Conservation (phyloP, 202 grass and related monocot species). For the Hordeum pubiflorum region DNA sequence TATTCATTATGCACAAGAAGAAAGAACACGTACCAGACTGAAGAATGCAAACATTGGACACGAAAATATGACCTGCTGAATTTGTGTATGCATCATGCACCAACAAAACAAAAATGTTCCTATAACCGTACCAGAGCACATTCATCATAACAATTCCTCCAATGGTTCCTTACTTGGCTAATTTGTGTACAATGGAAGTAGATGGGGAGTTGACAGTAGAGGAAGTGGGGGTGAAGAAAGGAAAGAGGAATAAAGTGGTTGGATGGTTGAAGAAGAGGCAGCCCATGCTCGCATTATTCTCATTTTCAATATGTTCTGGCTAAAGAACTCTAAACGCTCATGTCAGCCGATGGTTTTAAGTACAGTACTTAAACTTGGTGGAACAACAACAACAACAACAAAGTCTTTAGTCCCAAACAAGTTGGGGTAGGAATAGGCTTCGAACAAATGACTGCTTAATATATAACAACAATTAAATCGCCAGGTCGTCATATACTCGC, state of each 20-base stretch:
- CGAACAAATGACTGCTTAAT: slow-evolving; percentile 16
- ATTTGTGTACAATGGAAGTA: not conserved
- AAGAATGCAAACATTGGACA: not conserved
- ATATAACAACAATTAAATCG: not conserved
- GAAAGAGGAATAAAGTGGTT: not conserved
- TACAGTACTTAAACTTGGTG: not conserved
- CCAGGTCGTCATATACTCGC: not conserved
- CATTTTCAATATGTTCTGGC: not conserved
- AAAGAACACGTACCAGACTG: not conserved
- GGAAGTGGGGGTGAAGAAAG: not conserved
- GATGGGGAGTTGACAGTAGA: not conserved
- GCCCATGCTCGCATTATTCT: slow-evolving; percentile 9
- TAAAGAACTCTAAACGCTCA: not conserved
- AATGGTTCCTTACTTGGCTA: not conserved
- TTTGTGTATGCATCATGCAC: not conserved
- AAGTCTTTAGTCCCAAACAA: no score
- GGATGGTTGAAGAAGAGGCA: slow-evolving; percentile 24
- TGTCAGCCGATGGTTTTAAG: not conserved
- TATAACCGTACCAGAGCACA: not conserved
- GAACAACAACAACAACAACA: no score
- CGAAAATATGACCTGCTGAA: not conserved
- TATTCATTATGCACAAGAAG: not conserved
- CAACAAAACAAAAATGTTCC: not conserved
- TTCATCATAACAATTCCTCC: not conserved
- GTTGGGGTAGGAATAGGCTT: slow-evolving; percentile 3